Evolutionary conservation across 768 basidiomycete genomes (phyloP).

Genomic region (Porpolomopsis calyptriformis): DNA sequence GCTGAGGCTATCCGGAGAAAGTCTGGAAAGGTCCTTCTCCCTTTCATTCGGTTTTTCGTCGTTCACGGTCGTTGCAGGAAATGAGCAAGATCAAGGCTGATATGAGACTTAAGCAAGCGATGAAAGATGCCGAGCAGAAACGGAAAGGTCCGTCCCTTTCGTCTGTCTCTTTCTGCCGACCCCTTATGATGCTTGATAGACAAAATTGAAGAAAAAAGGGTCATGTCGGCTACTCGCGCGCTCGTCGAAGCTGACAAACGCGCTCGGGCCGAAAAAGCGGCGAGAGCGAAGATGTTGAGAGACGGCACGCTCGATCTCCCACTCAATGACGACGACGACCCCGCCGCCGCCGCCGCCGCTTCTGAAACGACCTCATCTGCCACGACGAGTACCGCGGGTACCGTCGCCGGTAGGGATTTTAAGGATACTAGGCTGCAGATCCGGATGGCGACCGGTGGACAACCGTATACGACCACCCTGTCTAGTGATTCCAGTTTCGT

Average conservation of each 20-base stretch:
- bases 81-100: constrained; percentile 64
- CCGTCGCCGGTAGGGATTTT: constrained; percentile 61
- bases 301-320: constrained; percentile 48
- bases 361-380: constrained; percentile 24
- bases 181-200: constrained; percentile 35
- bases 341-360: constrained; percentile 25
- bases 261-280: constrained; percentile 77
- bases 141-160: constrained; percentile 47
- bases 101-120: constrained; percentile 61
- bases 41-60: neutral
- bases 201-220: constrained; percentile 81
- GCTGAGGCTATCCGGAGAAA: constrained; percentile 80
- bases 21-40: constrained; percentile 52
- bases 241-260: constrained; percentile 94
- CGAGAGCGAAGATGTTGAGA: constrained; percentile 83
- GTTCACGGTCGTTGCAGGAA: constrained; percentile 38
- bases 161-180: neutral
- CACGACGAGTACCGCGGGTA: constrained; percentile 25
- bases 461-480: constrained; percentile 71
- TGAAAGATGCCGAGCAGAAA: constrained; percentile 76
- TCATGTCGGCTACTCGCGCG: constrained; percentile 77
- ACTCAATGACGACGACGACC: constrained; percentile 10
- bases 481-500: constrained; percentile 68
- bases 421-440: constrained; percentile 87
- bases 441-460: constrained; percentile 69